These are phyloP conservation scores for Ciborinia camelliae DNA, from an alignment of 2,329 filamentous ascomycete genomes.

Conservation along the genomic window DNA sequence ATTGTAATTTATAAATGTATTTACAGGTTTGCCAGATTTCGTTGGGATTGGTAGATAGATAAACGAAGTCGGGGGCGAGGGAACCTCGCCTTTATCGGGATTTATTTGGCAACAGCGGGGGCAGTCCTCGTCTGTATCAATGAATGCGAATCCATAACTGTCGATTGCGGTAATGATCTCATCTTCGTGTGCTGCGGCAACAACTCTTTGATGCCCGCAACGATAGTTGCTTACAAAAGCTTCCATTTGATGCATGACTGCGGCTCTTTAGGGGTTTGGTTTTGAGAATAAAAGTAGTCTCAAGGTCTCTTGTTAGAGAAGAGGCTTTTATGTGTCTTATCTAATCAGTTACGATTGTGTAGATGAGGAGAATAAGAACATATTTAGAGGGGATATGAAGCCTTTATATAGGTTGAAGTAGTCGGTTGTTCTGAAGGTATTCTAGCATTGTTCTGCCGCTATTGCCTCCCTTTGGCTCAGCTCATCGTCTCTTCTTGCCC, in stretches of 20 bases:
- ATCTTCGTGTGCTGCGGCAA: too few species aligned
- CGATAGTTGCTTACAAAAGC: too few species aligned
- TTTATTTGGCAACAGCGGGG: too few species aligned
- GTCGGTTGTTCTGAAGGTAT: not conserved
- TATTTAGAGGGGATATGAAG: rapidly evolving
- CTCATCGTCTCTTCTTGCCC: not conserved
- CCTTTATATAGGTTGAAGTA: not conserved
- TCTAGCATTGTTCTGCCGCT: not conserved
- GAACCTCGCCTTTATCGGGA: too few species aligned
- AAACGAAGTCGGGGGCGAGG: too few species aligned
- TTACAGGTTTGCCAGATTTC: too few species aligned
- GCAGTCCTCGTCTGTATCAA: too few species aligned
- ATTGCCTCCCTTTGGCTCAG: not conserved
- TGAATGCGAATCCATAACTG: too few species aligned
- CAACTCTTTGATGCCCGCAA: not conserved
- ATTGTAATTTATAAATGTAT: not conserved
- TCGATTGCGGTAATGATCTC: too few species aligned
- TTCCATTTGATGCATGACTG: not conserved
- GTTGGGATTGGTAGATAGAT: too few species aligned
- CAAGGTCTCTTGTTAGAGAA: not conserved
- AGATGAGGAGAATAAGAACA: not conserved
- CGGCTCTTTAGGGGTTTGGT: not conserved
- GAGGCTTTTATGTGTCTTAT: not conserved
- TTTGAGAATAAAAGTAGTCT: not conserved
- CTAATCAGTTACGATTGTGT: not conserved